phyloP scores from a whole-genome alignment of 768 basidiomycete genomes.

The Neoboletus brunneissimus region DNA sequence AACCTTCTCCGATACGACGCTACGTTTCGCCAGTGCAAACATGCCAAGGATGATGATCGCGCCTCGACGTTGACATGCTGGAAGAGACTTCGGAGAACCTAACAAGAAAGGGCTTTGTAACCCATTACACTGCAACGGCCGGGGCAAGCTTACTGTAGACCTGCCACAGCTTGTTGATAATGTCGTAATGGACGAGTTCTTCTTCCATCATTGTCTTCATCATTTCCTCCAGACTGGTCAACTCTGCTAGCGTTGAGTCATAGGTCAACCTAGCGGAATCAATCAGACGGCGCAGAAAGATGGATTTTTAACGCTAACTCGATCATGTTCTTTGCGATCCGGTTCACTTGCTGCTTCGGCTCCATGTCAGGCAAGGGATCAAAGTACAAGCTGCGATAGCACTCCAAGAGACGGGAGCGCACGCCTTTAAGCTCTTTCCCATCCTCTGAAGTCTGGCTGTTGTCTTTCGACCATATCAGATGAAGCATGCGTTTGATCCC shows the following conservation, averaged over 20 bases:
- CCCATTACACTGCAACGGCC: background rate
- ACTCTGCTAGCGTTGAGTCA: conserved; percentile 87
- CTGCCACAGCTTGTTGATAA: conserved; percentile 91
- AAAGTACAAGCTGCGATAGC: conserved; percentile 86
- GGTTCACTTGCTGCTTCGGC: conserved; percentile 82
- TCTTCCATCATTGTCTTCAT: conserved; percentile 96
- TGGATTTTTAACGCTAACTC: conserved; percentile 53
- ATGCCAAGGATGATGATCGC: conserved; percentile 97
- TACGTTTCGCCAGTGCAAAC: conserved; percentile 82
- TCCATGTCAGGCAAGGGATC: conserved; percentile 72
- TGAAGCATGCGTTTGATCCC: conserved; percentile 97
- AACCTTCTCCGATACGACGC: conserved; percentile 77
- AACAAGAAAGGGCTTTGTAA: background rate
- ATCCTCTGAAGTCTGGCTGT: conserved; percentile 72
- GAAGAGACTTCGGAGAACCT: conserved; percentile 77
- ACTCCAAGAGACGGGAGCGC: conserved; percentile 82
- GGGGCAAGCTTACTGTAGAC: conserved; percentile 72
- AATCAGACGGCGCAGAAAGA: background rate
- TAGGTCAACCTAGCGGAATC: conserved; percentile 69
- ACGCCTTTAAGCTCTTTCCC: conserved; percentile 84
- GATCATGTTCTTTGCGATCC: conserved; percentile 96
- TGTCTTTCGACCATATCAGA: conserved; percentile 96
- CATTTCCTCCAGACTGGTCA: conserved; percentile 95
- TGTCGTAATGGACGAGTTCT: conserved; percentile 75
- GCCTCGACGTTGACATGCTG: conserved; percentile 83